Evolutionary conservation across 2,329 filamentous ascomycete species (phyloP), one percentile per base, ranked within the genome.

Genomic region (Epichloe baconii): DNA sequence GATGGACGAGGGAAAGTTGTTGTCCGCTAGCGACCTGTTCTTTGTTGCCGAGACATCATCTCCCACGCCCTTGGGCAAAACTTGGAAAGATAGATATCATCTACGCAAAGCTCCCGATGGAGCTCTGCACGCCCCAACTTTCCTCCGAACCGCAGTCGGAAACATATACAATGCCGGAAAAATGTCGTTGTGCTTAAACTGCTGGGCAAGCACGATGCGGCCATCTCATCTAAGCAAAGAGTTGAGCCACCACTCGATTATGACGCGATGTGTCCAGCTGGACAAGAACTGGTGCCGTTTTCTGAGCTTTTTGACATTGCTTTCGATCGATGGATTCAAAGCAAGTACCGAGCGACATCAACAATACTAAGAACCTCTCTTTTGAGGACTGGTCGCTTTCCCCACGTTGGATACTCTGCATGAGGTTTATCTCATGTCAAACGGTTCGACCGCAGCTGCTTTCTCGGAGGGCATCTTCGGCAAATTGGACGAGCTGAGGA

Each of bases 111-210:
- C 81, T 1, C 65, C 75, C 3, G 71, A 80, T 42, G 80, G 82
- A 15, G 68, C 69, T 2, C 65, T 89, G 1, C 80, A 85, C 58
- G 82, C 84, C 0, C 90, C 91, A 0, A 75, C 70, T 3, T 96
- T 95, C 56, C 73, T 96, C 4, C 79, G 82, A 40, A 76, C 83
- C 2, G 78, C 83, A 2, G 80, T 80, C 0, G 69, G 72, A 23
- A 85, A 82, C 55, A 88, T 96, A 38, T 91, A 95, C 59, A 88
- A 83, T 1, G 83, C 88, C 1, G 91, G 91, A 0, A 96, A 66
- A 94, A 85, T 59, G 83, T 93, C 51, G 80, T 93, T 1, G 85
- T 96, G 44, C 69, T 96, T n/a, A 83, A 83, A 54, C 78, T 84
- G 46, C 72, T 95, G 11, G 79, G 82, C 41, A 72, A 76, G 51